Conservation (phyloP, 495 filamentous ascomycete genomes). For the Neurospora sp. region DNA sequence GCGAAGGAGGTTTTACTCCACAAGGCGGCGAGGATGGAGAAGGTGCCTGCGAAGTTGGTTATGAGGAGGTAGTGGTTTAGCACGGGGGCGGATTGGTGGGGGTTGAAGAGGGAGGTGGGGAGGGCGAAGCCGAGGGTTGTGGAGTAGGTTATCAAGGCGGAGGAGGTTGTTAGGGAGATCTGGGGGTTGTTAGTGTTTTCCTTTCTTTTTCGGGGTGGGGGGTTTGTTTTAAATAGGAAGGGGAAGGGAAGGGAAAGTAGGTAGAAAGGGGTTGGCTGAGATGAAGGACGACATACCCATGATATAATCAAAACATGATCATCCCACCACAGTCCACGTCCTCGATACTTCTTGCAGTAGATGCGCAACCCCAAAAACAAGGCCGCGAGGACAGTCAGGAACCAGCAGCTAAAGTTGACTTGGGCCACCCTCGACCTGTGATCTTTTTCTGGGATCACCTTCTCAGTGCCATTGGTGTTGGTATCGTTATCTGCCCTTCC, state of each 20-base stretch:
- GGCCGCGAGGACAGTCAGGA: slow-evolving; percentile 22
- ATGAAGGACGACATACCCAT: slow-evolving; percentile 20
- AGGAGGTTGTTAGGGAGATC: slow-evolving; percentile 26
- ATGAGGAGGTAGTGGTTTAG: slow-evolving; percentile 17
- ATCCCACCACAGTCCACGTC: slow-evolving; percentile 27
- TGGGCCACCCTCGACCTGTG: slow-evolving; percentile 8
- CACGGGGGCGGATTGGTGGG: background rate
- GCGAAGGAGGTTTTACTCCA: slow-evolving; percentile 29
- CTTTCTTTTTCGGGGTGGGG: background rate
- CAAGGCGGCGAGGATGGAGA: slow-evolving; percentile 23
- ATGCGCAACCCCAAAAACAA: slow-evolving; percentile 26
- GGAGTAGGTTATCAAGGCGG: slow-evolving; percentile 57
- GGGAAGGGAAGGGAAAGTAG: background rate
- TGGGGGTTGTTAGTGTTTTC: background rate
- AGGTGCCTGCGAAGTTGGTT: slow-evolving; percentile 19
- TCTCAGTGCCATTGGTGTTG: background rate
- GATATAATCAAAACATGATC: slow-evolving; percentile 28
- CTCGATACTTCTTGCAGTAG: slow-evolving; percentile 24
- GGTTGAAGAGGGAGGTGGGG: slow-evolving; percentile 16
- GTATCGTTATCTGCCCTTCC: background rate
- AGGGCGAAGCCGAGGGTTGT: slow-evolving; percentile 22
- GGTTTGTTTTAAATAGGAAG: background rate
- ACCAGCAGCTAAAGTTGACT: slow-evolving; percentile 32
- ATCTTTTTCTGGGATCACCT: background rate
- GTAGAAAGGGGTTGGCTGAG: background rate